Evolutionary conservation across 2,329 filamentous ascomycete genomes (phyloP).

Genomic region (Colletotrichum spaethianum): DNA sequence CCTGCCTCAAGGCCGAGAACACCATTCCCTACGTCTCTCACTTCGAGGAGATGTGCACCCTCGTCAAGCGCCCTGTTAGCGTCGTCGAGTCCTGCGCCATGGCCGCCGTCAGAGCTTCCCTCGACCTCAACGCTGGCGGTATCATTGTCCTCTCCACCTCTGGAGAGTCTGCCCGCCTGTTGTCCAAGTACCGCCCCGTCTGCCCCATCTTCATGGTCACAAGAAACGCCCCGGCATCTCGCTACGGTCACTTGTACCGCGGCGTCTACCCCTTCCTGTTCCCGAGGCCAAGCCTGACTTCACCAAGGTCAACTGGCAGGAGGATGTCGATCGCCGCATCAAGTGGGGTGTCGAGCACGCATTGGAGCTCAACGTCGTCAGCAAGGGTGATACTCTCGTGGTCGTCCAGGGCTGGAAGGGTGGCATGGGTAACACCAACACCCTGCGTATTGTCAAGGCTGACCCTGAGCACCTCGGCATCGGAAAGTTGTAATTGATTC

Average conservation of each 20-base stretch:
- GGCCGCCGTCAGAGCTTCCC: slow-evolving; percentile 93
- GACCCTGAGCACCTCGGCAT: slow-evolving; percentile 72
- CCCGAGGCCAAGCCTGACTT: slow-evolving; percentile 96
- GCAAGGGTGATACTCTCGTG: slow-evolving; percentile 80
- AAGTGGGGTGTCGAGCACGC: slow-evolving; percentile 96
- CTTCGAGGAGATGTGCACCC: slow-evolving; percentile 92
- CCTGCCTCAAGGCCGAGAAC: slow-evolving; percentile 96
- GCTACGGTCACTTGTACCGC: slow-evolving; percentile 96
- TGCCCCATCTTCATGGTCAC: slow-evolving; percentile 99
- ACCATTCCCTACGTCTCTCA: slow-evolving; percentile 97
- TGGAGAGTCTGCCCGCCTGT: slow-evolving; percentile 91
- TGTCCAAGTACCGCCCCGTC: slow-evolving; percentile 98
- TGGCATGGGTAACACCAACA: slow-evolving; percentile 94
- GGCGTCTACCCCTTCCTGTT: slow-evolving; percentile 99
- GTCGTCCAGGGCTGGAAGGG: slow-evolving; percentile 94
- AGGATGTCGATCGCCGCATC: slow-evolving; percentile 97
- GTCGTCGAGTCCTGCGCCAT: slow-evolving; percentile 96
- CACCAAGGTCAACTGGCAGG: slow-evolving; percentile 93
- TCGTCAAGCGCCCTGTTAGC: slow-evolving; percentile 86
- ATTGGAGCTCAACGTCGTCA: slow-evolving; percentile 83
- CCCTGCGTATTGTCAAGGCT: slow-evolving; percentile 75
- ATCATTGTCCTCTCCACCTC: slow-evolving; percentile 98
- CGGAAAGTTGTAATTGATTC: slow-evolving; percentile 55
- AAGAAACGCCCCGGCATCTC: slow-evolving; percentile 84
- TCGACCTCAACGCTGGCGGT: slow-evolving; percentile 96